Evolutionary conservation across 202 grass and related monocot species (phyloP).

Genomic region (Setaria viridis): DNA sequence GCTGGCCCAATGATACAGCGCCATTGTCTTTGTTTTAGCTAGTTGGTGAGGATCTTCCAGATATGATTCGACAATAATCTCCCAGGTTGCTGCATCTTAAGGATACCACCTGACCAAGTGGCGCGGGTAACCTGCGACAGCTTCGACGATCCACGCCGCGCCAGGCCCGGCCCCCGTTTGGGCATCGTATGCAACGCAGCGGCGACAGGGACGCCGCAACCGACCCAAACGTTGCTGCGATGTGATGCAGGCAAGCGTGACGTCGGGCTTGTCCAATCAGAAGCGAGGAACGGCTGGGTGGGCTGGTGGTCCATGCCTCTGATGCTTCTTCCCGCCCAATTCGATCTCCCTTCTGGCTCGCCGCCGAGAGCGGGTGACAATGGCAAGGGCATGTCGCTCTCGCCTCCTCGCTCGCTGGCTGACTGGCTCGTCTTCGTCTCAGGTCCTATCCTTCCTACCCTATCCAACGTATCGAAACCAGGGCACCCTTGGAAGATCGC

Average conservation of each 20-base stretch:
- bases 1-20: not conserved
- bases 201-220: not conserved
- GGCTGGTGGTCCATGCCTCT: not conserved
- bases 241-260: not conserved
- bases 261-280: not conserved
- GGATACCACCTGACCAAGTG: not conserved
- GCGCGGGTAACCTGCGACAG: not conserved
- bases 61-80: not conserved
- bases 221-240: not conserved
- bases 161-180: too few species aligned
- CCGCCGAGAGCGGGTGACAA: not conserved
- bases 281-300: not conserved
- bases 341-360: not conserved
- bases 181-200: not conserved
- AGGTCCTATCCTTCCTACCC: not conserved
- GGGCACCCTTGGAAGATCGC: not conserved
- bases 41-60: not conserved
- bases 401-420: not conserved
- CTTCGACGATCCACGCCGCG: too few species aligned
- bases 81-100: not conserved
- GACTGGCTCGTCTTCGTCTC: too few species aligned
- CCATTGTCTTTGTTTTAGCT: not conserved
- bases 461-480: not conserved
- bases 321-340: slow-evolving; percentile 34
- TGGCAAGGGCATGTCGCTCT: not conserved